A percentile compares a stretch with the other conserved stretches of the same genome.
These are phyloP conservation scores for Aristolochia contorta DNA, from an alignment of 164 flowering plant species.

Conservation along the genomic window DNA sequence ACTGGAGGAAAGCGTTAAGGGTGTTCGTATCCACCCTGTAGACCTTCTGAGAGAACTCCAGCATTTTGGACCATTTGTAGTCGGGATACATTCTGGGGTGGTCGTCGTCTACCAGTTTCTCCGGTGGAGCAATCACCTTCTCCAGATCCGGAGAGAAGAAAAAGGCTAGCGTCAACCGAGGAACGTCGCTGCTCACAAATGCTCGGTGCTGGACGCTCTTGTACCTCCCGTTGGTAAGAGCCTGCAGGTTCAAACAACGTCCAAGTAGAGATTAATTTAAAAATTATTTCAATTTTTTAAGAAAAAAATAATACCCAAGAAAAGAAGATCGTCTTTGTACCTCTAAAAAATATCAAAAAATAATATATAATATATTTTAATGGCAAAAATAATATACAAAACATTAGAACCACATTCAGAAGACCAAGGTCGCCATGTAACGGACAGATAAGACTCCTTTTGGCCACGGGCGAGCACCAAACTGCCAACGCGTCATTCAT, in stretches of 20 bases:
- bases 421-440: no score
- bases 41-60: conserved; percentile 53
- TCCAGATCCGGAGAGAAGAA: conserved; percentile 51
- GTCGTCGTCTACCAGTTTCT: conserved; percentile 27
- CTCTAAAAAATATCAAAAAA: no score
- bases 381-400: no score
- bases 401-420: no score
- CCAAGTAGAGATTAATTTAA: not conserved
- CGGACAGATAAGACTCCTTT: no score
- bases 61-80: conserved; percentile 50
- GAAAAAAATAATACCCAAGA: not conserved
- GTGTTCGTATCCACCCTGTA: conserved; percentile 47
- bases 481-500: no score
- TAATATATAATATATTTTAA: no score
- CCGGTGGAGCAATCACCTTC: conserved; percentile 55
- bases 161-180: conserved; percentile 50
- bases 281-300: not conserved
- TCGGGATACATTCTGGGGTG: conserved; percentile 51
- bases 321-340: no score
- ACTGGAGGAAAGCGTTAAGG: conserved; percentile 34
- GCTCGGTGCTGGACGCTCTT: conserved; percentile 75
- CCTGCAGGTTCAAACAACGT: conserved; percentile 21
- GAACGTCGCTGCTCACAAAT: conserved; percentile 44
- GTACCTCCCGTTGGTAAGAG: conserved; percentile 58
- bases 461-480: no score